These are phyloP conservation scores for Punica granatum DNA, from an alignment of 345 rosid genomes.

Conservation along the genomic window DNA sequence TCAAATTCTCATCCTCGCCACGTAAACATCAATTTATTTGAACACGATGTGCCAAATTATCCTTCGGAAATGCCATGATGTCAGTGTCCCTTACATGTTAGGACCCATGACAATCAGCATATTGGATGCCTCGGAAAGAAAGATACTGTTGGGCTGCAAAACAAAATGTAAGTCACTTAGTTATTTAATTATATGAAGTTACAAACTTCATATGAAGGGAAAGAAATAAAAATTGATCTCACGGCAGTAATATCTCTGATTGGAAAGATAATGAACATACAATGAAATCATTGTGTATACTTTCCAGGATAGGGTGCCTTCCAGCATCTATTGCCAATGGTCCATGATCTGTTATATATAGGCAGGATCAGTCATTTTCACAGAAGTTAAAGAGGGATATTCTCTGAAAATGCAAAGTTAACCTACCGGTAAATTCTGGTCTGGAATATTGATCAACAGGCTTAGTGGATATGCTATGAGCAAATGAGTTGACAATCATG, in stretches of 20 bases:
- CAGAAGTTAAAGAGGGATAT: background rate
- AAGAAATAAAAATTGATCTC: background rate
- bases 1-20: background rate
- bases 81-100: constrained; percentile 61
- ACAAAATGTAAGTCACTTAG: background rate
- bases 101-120: constrained; percentile 88
- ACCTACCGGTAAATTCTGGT: constrained; percentile 74
- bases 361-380: constrained; percentile 14
- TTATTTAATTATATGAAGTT: background rate
- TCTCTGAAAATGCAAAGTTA: constrained; percentile 1
- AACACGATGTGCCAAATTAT: no score
- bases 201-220: background rate
- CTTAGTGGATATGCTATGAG: constrained; percentile 79
- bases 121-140: constrained; percentile 89
- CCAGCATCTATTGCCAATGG: constrained; percentile 95
- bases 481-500: constrained; percentile 94
- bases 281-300: constrained; percentile 75
- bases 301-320: constrained; percentile 91
- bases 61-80: no score
- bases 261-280: constrained; percentile 27
- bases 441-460: constrained; percentile 76
- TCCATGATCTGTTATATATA: constrained; percentile 50
- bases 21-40: no score
- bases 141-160: constrained; percentile 82
- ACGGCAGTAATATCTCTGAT: background rate